Evolutionary conservation across 2,329 filamentous ascomycete species (phyloP).

Genomic region (Penicillium freii): DNA sequence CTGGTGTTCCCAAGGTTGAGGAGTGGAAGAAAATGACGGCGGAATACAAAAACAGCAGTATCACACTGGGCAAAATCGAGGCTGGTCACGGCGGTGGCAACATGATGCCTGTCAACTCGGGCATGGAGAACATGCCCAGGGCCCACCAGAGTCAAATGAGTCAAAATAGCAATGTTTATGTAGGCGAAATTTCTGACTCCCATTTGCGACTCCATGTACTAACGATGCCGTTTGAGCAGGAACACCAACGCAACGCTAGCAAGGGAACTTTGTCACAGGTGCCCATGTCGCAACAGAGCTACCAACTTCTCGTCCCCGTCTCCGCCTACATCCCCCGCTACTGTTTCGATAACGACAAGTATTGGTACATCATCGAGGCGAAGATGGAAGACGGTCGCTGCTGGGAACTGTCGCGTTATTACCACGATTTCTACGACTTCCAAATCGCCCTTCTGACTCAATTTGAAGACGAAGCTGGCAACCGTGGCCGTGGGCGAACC

Average conservation of each 20-base stretch:
- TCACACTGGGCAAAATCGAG: slow-evolving; percentile 89
- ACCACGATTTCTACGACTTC: slow-evolving; percentile 98
- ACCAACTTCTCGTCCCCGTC: slow-evolving; percentile 68
- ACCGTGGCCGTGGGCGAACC: slow-evolving; percentile 74
- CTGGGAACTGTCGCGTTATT: slow-evolving; percentile 92
- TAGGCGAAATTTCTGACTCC: slow-evolving; percentile 37
- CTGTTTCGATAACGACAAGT: slow-evolving; percentile 95
- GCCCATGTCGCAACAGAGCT: slow-evolving; percentile 43
- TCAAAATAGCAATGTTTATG: slow-evolving; percentile 50
- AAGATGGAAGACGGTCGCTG: slow-evolving; percentile 83
- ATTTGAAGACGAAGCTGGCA: slow-evolving; percentile 90
- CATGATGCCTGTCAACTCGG: slow-evolving; percentile 63
- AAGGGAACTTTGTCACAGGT: slow-evolving; percentile 32
- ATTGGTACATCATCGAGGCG: slow-evolving; percentile 97
- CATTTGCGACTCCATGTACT: background rate
- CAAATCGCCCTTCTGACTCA: slow-evolving; percentile 91
- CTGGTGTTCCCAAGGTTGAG: slow-evolving; percentile 90
- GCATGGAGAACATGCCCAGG: slow-evolving; percentile 77
- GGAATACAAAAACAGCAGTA: slow-evolving; percentile 98
- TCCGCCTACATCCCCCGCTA: slow-evolving; percentile 85
- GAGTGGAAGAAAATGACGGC: slow-evolving; percentile 99
- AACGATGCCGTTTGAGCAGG: slow-evolving; percentile 15
- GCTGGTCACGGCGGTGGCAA: slow-evolving; percentile 26
- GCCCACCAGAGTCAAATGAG: slow-evolving; percentile 53
- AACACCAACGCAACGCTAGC: slow-evolving; percentile 42